Base-by-base conservation (phyloP, 768 basidiomycete species). In the Pisolithus microcarpus region DNA sequence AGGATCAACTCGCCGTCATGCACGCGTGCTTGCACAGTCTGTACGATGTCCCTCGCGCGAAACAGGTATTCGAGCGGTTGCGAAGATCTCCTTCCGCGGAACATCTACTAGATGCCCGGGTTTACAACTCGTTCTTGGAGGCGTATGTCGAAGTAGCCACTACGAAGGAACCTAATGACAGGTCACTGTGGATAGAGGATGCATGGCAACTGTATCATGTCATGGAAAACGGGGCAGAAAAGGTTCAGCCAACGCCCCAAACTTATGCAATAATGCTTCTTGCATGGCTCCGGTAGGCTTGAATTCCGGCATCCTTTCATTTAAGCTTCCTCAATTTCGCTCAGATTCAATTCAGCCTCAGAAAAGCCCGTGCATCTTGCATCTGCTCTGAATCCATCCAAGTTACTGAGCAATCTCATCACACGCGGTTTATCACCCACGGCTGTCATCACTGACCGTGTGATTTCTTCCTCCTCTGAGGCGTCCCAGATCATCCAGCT, bases 1-100 rank as follows among this genome's bases (percentile, higher is more conserved):
- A 82, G 42, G 87, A 91, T 64, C 73, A 79, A 49, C 63, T 89
- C 10, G 81, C 87, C 0, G 77, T 94, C 55, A 87, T 94, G 68
- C 83, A 87, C 58, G 88, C 90, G 4, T 94, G 92, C 62, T 68
- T 94, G 11, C 77, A 85, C 63, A 79, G 85, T 55, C 61, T 80
- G 2, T 81, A 85, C 64, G 88, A 92, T 62, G 81, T 92, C 0
- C 73, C 77, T 0, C 85, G 92, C 5, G 91, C 91, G 7, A 80
- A 80, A 55, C 70, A 72, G 36, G 77, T 94, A 21, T 91, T 93
- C 55, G 77, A 81, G 43, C 73, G 75, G 8, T 65, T 93, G 36
- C 78, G 84, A 6, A 65, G 68, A 55, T 56, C 65, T 0, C 51
- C 66, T 0, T 57, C 77, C 0, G 71, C 72, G 0, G 71, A 79